Conservation (phyloP, 169 alveolate species). For the Prorocentrum cordatum region DNA sequence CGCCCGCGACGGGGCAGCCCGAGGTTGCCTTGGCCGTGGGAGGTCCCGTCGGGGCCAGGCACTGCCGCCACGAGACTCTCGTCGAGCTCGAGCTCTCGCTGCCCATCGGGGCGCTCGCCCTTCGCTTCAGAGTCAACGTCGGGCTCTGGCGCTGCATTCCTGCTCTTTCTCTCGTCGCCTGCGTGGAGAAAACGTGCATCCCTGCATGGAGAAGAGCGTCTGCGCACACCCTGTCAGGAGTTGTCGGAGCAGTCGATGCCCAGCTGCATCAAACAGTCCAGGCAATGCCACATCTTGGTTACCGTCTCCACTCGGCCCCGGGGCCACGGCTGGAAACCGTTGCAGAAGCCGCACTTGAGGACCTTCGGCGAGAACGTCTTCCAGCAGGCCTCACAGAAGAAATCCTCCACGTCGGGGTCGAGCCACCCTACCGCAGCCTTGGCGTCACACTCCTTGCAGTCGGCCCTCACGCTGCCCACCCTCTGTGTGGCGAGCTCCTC, state of each 20-base stretch:
- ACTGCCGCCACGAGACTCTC: no score
- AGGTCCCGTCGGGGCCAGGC: no score
- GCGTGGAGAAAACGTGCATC: no score
- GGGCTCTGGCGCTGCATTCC: no score
- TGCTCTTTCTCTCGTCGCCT: no score
- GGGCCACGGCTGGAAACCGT: conserved; percentile 38
- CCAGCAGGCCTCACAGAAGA: conserved; percentile 64
- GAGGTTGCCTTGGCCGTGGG: no score
- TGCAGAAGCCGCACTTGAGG: conserved; percentile 56
- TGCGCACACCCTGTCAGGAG: no score
- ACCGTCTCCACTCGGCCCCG: conserved; percentile 50
- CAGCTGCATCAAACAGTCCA: conserved; percentile 56
- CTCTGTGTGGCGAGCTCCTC: conserved; percentile 25
- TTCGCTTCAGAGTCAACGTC: no score
- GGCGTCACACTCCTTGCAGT: conserved; percentile 2
- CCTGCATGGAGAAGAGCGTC: no score
- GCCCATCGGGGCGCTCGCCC: no score
- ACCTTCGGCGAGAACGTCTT: conserved; percentile 53
- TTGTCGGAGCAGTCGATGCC: conserved; percentile 57
- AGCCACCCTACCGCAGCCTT: conserved; percentile 27
- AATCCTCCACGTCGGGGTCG: conserved; percentile 63
- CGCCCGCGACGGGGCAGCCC: no score
- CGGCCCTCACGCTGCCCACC: conserved; percentile 29
- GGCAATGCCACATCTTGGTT: conserved; percentile 65
- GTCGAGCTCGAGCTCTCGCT: no score